phyloP scores from a whole-genome alignment of 1,284 basidiomycete genomes.

The Golubevia sp. region DNA sequence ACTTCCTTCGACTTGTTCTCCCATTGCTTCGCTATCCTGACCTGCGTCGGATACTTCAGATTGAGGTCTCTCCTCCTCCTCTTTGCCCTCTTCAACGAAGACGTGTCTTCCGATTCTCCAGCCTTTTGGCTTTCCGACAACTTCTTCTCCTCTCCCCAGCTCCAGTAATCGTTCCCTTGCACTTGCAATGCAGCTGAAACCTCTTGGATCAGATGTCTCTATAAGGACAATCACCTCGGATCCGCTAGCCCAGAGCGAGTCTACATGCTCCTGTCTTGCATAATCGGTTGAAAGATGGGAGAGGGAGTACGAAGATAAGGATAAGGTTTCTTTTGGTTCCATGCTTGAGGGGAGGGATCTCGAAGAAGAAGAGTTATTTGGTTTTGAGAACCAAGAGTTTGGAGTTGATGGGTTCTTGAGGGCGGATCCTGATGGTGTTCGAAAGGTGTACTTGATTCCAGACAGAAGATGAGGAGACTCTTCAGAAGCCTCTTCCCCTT shows the following conservation, averaged over 20 bases:
- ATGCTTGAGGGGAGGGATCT: too few species aligned
- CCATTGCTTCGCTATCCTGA: too few species aligned
- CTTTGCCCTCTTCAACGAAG: conserved; percentile 11
- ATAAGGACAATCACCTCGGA: conserved; percentile 44
- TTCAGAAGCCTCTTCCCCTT: too few species aligned
- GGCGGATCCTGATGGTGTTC: too few species aligned
- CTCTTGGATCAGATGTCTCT: conserved; percentile 42
- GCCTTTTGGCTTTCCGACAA: too few species aligned
- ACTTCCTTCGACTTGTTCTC: conserved; percentile 10
- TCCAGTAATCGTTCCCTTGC: conserved; percentile 48
- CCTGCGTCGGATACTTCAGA: neutral
- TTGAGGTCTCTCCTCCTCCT: neutral
- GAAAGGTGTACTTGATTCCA: too few species aligned
- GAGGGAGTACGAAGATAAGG: conserved; percentile 42
- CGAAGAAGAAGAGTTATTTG: too few species aligned
- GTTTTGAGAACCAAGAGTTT: too few species aligned
- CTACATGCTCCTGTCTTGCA: conserved; percentile 37
- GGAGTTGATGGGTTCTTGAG: too few species aligned
- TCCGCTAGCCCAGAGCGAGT: conserved; percentile 46
- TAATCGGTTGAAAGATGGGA: conserved; percentile 36
- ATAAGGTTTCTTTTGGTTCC: conserved; percentile 17
- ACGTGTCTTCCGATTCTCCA: conserved; percentile 4
- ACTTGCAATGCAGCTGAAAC: conserved; percentile 51
- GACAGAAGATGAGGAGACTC: too few species aligned
- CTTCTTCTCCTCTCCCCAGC: conserved; percentile 13